Evolutionary conservation across 2,329 filamentous ascomycete species (phyloP), one percentile per base, ranked within the genome.

Genomic region (Tolypocladium guangdongense): DNA sequence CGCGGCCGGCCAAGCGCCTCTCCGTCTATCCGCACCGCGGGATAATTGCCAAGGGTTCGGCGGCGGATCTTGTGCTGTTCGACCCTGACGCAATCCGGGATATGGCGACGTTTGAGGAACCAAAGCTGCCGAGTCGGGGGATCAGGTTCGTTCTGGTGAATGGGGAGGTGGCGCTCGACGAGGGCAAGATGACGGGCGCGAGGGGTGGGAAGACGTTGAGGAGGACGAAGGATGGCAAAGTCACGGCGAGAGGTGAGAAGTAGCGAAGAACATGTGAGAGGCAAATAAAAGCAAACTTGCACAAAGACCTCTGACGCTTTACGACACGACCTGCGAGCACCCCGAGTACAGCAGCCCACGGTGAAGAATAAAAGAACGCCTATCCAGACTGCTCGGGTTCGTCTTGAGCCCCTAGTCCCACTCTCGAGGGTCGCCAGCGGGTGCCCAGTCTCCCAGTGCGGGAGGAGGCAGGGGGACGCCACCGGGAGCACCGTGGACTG

Each of bases 101-200:
- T 16, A 59, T 60, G 58, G 59, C 60, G 3, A 60, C 60, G 0
- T 61, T 56, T 49, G 59, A 62, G 24, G 41, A 61, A 37, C 58
- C 60, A 4, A 62, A 59, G 46, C 30, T 57, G 5, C 54, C 55
- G 10, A 58, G 59, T 27, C 49, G 53, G 35, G 60, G 60, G n/a
- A 57, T 62, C 27, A 36, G 54, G 8, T 62, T 55, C 33, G 60
- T 62, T 24, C 45, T 62, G 14, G 60, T 62, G 7, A 62, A 62
- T 33, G 60, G 60, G 12, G 54, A 59, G 20, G 52, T 62, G 8
- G 60, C 58, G 7, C 49, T 62, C 7, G 59, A 62, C 10, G 55
- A 57, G 48, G 60, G 59, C 5, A 58, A 54, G 37, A 54, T 59
- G 39, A 60, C 58, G 1, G 58, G 58, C 11, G 54, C 55, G 27